Conservation (phyloP, 768 basidiomycete genomes). For the Tulasnella sp. region DNA sequence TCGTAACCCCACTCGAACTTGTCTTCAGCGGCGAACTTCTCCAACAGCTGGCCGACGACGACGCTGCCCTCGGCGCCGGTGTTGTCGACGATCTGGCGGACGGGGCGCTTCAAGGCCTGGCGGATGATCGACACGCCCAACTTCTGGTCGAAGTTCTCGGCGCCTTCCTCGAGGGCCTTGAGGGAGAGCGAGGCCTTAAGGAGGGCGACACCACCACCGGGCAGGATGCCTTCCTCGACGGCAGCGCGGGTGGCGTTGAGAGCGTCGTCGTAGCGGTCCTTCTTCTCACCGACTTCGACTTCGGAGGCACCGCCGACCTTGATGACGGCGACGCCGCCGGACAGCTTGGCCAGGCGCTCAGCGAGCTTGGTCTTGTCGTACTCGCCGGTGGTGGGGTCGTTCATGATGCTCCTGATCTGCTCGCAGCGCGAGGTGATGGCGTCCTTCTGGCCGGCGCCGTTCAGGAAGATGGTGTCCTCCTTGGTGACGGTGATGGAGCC, state of each 20-base stretch:
- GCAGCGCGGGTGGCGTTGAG: slow-evolving; percentile 98
- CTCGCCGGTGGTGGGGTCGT: slow-evolving; percentile 83
- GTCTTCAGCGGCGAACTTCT: slow-evolving; percentile 68
- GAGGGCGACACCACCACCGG: slow-evolving; percentile 93
- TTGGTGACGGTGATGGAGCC: slow-evolving; percentile 94
- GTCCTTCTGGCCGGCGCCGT: slow-evolving; percentile 90
- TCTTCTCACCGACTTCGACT: slow-evolving; percentile 99
- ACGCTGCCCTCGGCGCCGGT: slow-evolving; percentile 94
- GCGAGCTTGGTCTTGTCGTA: slow-evolving; percentile 95
- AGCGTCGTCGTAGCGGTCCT: slow-evolving; percentile 97
- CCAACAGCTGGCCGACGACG: slow-evolving; percentile 84
- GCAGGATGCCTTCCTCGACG: slow-evolving; percentile 97
- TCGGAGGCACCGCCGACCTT: slow-evolving; percentile 93
- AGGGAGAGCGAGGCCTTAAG: slow-evolving; percentile 68
- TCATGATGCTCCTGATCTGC: slow-evolving; percentile 84
- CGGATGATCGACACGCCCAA: slow-evolving; percentile 93
- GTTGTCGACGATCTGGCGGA: slow-evolving; percentile 87
- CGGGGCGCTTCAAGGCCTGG: slow-evolving; percentile 79
- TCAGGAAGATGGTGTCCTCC: slow-evolving; percentile 95
- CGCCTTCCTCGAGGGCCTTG: slow-evolving; percentile 64
- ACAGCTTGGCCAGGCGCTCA: slow-evolving; percentile 94
- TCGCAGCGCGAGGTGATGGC: slow-evolving; percentile 92
- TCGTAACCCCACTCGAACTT: slow-evolving; percentile 90
- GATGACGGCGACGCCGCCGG: slow-evolving; percentile 97
- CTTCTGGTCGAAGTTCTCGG: slow-evolving; percentile 92